These are phyloP conservation scores for Tetrahymena elliotti DNA, from an alignment of 73 alveolate genomes.

Conservation along the genomic window DNA sequence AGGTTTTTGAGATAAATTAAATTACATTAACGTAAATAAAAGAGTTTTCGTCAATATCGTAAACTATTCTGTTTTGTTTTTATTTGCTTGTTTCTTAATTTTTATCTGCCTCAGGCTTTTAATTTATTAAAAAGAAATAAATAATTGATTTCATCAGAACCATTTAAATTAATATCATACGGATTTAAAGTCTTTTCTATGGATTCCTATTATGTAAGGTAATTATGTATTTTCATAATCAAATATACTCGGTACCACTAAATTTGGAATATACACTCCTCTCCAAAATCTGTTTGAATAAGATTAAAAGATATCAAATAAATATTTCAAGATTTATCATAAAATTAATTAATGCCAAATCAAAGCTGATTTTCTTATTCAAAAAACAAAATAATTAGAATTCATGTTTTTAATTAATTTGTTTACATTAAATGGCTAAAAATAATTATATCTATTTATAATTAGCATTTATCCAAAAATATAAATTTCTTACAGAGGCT, in stretches of 20 bases:
- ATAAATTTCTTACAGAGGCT: not conserved
- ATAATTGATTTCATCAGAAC: no score
- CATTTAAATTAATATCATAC: not conserved
- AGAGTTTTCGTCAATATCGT: not conserved
- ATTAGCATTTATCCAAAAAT: not conserved
- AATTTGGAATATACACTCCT: not conserved
- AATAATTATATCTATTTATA: no score
- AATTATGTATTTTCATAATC: not conserved
- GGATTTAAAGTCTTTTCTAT: not conserved
- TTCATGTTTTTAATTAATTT: no score
- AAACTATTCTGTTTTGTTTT: not conserved
- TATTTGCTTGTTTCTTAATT: not conserved
- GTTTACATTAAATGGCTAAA: not conserved
- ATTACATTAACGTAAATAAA: not conserved
- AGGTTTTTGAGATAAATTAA: not conserved
- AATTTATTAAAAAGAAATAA: no score
- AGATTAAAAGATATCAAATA: not conserved
- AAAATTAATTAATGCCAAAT: no score
- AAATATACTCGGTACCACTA: not conserved
- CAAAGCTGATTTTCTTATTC: no score
- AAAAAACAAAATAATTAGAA: no score
- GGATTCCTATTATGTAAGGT: not conserved
- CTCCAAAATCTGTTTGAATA: not conserved
- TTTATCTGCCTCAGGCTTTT: not conserved
- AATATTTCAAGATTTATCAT: not conserved